Percentiles rank a stretch among this genome's conserved stretches.
Evolutionary conservation across 2,329 filamentous ascomycete species (phyloP).

Genomic region (Aspergillus nomiae): DNA sequence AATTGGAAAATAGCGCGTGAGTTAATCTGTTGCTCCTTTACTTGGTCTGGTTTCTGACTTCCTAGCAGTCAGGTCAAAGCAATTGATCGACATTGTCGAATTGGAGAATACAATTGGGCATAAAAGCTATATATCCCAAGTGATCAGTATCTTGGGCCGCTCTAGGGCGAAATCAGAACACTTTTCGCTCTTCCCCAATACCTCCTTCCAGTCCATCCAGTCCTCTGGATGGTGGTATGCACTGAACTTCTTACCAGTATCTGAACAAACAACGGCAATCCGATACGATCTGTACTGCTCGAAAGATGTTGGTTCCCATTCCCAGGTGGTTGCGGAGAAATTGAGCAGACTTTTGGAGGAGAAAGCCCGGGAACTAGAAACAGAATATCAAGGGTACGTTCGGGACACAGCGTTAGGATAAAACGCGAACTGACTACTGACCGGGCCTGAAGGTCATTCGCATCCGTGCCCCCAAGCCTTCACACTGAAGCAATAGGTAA

Average conservation of each 20-base stretch:
- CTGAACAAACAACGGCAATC: constrained; percentile 27
- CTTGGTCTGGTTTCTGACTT: not conserved
- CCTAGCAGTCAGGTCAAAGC: constrained; percentile 10
- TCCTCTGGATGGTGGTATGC: constrained; percentile 22
- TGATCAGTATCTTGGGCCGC: not conserved
- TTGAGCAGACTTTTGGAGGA: constrained; percentile 6
- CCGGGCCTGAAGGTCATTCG: not conserved
- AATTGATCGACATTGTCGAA: not conserved
- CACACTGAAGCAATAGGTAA: constrained; percentile 4
- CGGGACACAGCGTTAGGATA: not conserved
- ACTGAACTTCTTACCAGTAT: constrained; percentile 30
- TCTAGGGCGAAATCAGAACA: constrained; percentile 3
- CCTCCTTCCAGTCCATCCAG: constrained; percentile 25
- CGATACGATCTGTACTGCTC: constrained; percentile 33
- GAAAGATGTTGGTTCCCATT: not conserved
- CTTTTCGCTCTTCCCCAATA: constrained; percentile 25
- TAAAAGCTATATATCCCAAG: not conserved
- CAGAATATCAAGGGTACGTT: constrained; percentile 18
- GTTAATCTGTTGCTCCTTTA: not conserved
- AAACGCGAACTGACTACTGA: not conserved
- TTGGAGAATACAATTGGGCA: not conserved
- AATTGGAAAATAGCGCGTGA: constrained; percentile 39
- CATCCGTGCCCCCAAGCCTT: not conserved
- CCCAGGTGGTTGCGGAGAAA: not conserved
- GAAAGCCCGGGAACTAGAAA: constrained; percentile 14